These are phyloP conservation scores for Lithocarpus polystachyus DNA, from an alignment of 306 rosid genomes.

Conservation along the genomic window DNA sequence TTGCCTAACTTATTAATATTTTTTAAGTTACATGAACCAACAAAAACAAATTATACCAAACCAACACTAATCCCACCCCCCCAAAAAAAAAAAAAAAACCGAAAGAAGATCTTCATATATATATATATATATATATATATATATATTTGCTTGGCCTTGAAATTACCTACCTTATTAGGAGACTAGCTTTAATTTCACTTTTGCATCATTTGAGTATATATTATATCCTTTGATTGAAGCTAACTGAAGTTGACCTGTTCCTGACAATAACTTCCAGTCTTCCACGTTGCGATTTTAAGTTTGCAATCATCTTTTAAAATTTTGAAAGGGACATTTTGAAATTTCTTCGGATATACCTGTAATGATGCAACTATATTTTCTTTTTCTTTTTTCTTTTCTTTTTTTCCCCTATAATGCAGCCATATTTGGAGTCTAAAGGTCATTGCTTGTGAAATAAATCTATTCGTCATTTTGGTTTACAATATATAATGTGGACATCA, in stretches of 20 bases:
- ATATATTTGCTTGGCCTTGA: conserved; percentile 7
- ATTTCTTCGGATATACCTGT: neutral
- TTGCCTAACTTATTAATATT: too few species aligned
- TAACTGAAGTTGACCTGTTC: neutral
- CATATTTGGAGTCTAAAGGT: conserved; percentile 13
- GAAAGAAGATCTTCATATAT: too few species aligned
- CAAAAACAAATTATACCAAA: too few species aligned
- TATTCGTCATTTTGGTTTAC: neutral
- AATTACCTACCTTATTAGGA: neutral
- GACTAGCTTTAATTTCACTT: neutral
- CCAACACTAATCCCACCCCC: too few species aligned
- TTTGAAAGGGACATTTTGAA: neutral
- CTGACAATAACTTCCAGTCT: neutral
- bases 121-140: too few species aligned
- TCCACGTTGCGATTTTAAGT: conserved; percentile 12
- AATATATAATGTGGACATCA: neutral
- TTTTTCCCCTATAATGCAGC: neutral
- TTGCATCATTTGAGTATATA: neutral
- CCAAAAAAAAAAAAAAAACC: too few species aligned
- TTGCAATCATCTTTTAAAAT: neutral
- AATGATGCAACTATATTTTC: neutral
- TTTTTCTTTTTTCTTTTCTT: too few species aligned
- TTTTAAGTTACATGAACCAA: too few species aligned
- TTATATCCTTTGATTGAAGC: neutral
- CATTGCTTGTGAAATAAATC: conserved; percentile 1